phyloP scores from a whole-genome alignment of 495 filamentous ascomycete genomes.

The Hyaloscypha finlandica region DNA sequence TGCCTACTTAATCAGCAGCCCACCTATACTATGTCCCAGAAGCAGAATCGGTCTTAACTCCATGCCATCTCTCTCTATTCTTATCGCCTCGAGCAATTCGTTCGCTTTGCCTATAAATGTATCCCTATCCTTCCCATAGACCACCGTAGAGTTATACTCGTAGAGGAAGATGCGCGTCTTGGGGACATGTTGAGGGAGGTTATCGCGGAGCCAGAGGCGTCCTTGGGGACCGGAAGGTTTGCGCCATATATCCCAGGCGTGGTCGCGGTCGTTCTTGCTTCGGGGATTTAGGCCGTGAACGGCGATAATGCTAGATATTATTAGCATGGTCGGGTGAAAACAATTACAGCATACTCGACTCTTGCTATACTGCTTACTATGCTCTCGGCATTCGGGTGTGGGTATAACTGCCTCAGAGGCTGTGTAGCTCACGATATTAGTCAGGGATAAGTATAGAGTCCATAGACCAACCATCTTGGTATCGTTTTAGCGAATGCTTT shows the following conservation, averaged over 20 bases:
- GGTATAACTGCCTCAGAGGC: slow-evolving; percentile 27
- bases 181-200: slow-evolving; percentile 32
- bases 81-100: slow-evolving; percentile 30
- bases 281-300: slow-evolving; percentile 39
- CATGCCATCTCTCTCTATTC: slow-evolving; percentile 23
- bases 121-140: slow-evolving; percentile 31
- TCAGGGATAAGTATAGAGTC: slow-evolving; percentile 6
- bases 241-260: slow-evolving; percentile 40
- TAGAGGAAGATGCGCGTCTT: slow-evolving; percentile 36
- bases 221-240: slow-evolving; percentile 24
- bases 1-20: slow-evolving; percentile 40
- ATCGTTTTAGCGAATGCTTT: neutral
- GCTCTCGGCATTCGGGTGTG: slow-evolving; percentile 13
- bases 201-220: slow-evolving; percentile 37
- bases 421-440: slow-evolving; percentile 20
- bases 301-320: slow-evolving; percentile 33
- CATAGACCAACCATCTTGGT: slow-evolving; percentile 13
- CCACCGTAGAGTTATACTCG: slow-evolving; percentile 32
- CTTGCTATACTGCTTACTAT: slow-evolving; percentile 14
- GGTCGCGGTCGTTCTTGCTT: slow-evolving; percentile 27
- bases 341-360: slow-evolving; percentile 21
- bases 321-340: neutral
- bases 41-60: slow-evolving; percentile 36
- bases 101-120: slow-evolving; percentile 33
- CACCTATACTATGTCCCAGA: slow-evolving; percentile 42